phyloP scores from a whole-genome alignment of 2,329 filamentous ascomycete genomes.

The Coleophoma crateriformis region DNA sequence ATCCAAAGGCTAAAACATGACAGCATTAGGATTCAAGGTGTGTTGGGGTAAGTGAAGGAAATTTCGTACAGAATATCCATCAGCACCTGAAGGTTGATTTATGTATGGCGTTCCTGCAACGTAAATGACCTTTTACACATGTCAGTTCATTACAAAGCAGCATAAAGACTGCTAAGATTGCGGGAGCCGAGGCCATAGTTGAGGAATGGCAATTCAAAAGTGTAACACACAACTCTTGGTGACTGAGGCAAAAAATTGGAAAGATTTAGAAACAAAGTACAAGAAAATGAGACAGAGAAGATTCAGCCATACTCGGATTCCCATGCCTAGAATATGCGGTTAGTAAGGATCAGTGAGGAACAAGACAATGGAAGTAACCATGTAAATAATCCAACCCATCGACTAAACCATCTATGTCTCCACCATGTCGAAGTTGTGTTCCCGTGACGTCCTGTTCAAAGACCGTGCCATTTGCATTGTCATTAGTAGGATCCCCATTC shows the following conservation, averaged over 20 bases:
- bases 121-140: slow-evolving; percentile 36
- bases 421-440: slow-evolving; percentile 58
- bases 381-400: slow-evolving; percentile 60
- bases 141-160: background rate
- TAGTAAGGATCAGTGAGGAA: too few relatives aligned
- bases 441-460: slow-evolving; percentile 52
- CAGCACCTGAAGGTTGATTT: slow-evolving; percentile 57
- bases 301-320: slow-evolving; percentile 42
- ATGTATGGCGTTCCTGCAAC: slow-evolving; percentile 58
- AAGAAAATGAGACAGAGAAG: background rate
- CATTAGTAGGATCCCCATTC: slow-evolving; percentile 60
- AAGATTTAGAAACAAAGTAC: too few relatives aligned
- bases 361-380: slow-evolving; percentile 29
- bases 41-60: too few relatives aligned
- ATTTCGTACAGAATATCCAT: slow-evolving; percentile 38
- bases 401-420: slow-evolving; percentile 50
- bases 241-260: too few relatives aligned
- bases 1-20: slow-evolving; percentile 37
- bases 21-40: too few relatives aligned
- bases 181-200: too few relatives aligned
- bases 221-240: too few relatives aligned
- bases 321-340: slow-evolving; percentile 29
- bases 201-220: too few relatives aligned
- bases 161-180: too few relatives aligned
- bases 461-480: slow-evolving; percentile 53